Conservation (phyloP, 306 rosid species). For the Herpetospermum pedunculosum region DNA sequence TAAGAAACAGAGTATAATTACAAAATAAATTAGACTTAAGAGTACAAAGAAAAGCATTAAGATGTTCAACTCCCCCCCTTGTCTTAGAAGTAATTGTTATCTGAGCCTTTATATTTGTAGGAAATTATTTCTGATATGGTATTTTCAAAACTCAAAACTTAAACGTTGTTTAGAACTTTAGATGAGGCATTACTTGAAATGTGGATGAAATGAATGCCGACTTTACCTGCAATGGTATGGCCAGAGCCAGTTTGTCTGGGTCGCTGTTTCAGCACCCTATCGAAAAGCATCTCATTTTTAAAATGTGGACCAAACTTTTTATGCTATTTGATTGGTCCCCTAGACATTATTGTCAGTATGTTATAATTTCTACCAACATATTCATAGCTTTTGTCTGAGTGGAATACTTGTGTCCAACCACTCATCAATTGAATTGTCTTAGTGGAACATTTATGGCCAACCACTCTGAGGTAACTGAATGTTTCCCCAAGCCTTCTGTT, state of each 20-base stretch:
- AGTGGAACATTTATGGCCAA: slow-evolving; percentile 8
- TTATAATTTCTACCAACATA: slow-evolving; percentile 58
- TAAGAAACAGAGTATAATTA: background rate
- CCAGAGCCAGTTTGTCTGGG: slow-evolving; percentile 5
- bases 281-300: slow-evolving; percentile 12
- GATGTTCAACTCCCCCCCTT: background rate
- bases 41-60: background rate
- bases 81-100: background rate
- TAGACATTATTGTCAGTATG: slow-evolving; percentile 50
- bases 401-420: slow-evolving; percentile 55
- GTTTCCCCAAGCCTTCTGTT: slow-evolving; percentile 13
- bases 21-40: background rate
- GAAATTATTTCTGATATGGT: background rate
- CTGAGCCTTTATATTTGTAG: background rate
- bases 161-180: background rate
- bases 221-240: background rate
- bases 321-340: slow-evolving; percentile 56
- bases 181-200: background rate
- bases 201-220: slow-evolving; percentile 1
- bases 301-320: slow-evolving; percentile 43
- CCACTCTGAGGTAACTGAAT: slow-evolving; percentile 22
- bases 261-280: background rate
- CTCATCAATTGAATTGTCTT: background rate
- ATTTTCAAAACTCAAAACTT: background rate
- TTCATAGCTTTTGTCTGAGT: slow-evolving; percentile 57